Evolutionary conservation across 257 asterid genomes (phyloP), one percentile per base, ranked within the genome.

Genomic region (Solanum verrucosum): DNA sequence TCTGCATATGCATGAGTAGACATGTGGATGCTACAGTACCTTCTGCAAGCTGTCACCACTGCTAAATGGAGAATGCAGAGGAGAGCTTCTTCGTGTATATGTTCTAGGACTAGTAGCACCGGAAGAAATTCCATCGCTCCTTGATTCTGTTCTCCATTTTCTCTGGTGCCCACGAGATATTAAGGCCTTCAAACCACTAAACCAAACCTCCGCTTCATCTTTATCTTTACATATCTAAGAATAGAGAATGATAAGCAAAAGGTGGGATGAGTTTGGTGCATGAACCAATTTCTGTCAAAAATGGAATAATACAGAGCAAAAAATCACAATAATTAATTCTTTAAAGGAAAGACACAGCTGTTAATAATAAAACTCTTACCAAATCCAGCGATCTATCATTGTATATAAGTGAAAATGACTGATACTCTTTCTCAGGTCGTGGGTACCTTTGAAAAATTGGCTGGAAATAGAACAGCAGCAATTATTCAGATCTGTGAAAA

Each of bases 181-280:
- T 93, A 96, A 88, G 82, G 99, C 99, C 93, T 96, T 95, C 84
- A 96, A 93, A 87, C 99, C 99, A 88, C 98, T 95, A 92, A 96
- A 95, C 99, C 99, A 96, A 40, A 95, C 99, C 92, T 96, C 99
- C 72, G 99, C 98, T 93, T 96, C 99, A 91, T 96, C 99, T 93
- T 96, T 96, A 87, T 96, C 99, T 92, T 96, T 96, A 88, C 99
- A 96, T 90, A 96, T 96, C 99, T 96, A 90, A 72, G 86, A 88
- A 86, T 88, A 81, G 84, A 88, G 87, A 82, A 38, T 79, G 77
- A 67, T 81, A 68, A 84, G 72, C 34, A 91, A 44, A 86, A 65
- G 81, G 87, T 15, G 31, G 33, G 60, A 79, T 52, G 38, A 49
- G 25, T 86, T 44, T 37, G 44, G 60, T 79, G 91, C 72, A 44